Percentiles rank a stretch among this genome's conserved stretches.
phyloP scores from a whole-genome alignment of 495 filamentous ascomycete genomes.

The Podospora fimiseda region DNA sequence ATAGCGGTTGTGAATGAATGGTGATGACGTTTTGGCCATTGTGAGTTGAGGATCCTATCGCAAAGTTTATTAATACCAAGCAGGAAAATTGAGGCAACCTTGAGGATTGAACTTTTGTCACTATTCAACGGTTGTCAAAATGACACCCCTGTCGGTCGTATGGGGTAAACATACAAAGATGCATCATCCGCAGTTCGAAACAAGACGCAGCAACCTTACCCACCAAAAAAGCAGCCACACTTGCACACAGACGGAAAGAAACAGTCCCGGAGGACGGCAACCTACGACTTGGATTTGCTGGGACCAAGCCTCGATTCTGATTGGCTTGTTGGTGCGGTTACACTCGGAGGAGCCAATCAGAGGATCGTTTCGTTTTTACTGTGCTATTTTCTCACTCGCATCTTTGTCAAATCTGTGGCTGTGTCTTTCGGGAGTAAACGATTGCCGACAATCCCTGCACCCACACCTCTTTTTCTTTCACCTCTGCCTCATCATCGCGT shows the following conservation, averaged over 20 bases:
- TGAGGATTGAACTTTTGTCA: not conserved
- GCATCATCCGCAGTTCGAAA: not conserved
- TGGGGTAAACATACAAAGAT: not conserved
- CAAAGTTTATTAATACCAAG: slow-evolving; percentile 4
- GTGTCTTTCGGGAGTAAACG: no score
- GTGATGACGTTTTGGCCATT: slow-evolving; percentile 1
- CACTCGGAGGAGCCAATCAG: not conserved
- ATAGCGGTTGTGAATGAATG: not conserved
- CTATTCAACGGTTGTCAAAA: no score
- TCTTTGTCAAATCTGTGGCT: no score
- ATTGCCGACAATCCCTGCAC: not conserved
- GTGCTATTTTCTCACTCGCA: not conserved
- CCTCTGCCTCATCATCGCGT: slow-evolving; percentile 1
- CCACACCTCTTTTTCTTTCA: not conserved
- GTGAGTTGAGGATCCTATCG: not conserved
- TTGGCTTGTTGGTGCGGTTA: slow-evolving; percentile 4
- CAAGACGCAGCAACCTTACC: slow-evolving; percentile 1
- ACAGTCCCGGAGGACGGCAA: not conserved
- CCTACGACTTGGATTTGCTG: not conserved
- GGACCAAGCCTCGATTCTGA: no score
- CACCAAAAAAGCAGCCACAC: not conserved
- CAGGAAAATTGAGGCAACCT: slow-evolving; percentile 1
- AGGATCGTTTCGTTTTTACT: not conserved
- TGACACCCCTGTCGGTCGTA: not conserved
- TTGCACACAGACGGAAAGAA: slow-evolving; percentile 1